phyloP scores from a whole-genome alignment of 169 alveolate genomes.

The Plasmodium adleri region DNA sequence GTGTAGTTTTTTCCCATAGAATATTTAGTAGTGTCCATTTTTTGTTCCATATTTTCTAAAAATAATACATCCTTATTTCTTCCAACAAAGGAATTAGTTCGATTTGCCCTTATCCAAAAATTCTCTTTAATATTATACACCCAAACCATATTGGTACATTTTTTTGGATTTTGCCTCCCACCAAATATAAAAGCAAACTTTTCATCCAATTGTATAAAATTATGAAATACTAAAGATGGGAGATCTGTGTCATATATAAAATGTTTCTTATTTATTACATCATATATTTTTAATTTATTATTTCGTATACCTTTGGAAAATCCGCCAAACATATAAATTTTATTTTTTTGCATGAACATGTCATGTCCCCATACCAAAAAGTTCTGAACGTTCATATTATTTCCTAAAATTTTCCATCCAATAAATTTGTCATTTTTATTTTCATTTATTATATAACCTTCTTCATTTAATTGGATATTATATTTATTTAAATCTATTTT shows the following conservation, averaged over 20 bases:
- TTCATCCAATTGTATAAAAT: constrained; percentile 34
- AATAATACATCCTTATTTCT: no score
- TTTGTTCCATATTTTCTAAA: no score
- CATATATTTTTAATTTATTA: constrained; percentile 37
- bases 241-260: constrained; percentile 15
- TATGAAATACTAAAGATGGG: constrained; percentile 37
- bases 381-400: constrained; percentile 24
- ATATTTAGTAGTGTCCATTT: no score
- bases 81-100: no score
- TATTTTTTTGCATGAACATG: constrained; percentile 54
- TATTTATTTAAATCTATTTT: constrained; percentile 26
- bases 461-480: constrained; percentile 11
- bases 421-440: not conserved
- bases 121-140: constrained; percentile 34
- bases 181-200: constrained; percentile 65
- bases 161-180: constrained; percentile 49
- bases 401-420: constrained; percentile 32
- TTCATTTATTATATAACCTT: constrained; percentile 9
- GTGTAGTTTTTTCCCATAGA: no score
- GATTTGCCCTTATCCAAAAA: constrained; percentile 19
- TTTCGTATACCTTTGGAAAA: constrained; percentile 57
- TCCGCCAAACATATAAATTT: constrained; percentile 65
- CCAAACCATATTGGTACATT: constrained; percentile 38
- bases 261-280: constrained; percentile 20
- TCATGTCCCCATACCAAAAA: constrained; percentile 75